These are phyloP conservation scores for Candida labiduridarum DNA, from an alignment of 1,139 yeast species.

Conservation along the genomic window DNA sequence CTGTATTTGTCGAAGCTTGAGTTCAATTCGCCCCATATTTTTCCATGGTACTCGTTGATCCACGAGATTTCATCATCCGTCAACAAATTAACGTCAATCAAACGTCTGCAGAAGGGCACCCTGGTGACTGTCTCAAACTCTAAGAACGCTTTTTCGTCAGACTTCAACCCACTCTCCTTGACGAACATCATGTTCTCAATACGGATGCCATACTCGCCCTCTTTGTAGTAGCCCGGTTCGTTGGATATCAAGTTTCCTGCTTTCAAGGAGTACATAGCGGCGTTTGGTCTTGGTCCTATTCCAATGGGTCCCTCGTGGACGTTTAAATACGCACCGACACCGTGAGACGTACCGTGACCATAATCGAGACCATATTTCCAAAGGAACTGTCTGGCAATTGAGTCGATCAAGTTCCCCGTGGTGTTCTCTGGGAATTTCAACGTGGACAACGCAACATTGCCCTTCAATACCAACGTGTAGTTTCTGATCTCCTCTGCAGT, in stretches of 20 bases:
- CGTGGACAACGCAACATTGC: constrained; percentile 79
- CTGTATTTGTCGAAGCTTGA: constrained; percentile 52
- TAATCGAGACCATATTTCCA: constrained; percentile 91
- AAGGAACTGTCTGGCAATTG: constrained; percentile 84
- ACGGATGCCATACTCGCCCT: constrained; percentile 90
- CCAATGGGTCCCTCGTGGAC: constrained; percentile 98
- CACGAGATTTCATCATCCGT: constrained; percentile 62
- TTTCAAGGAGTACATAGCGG: constrained; percentile 49
- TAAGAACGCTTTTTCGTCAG: constrained; percentile 58
- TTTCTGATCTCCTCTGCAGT: constrained; percentile 65
- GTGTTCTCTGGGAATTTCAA: constrained; percentile 86
- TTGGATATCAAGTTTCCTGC: constrained; percentile 84
- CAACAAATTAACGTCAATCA: constrained; percentile 37
- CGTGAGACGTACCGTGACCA: constrained; percentile 97
- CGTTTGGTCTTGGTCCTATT: constrained; percentile 66
- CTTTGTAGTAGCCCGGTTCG: constrained; percentile 96
- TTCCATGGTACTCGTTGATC: constrained; percentile 69
- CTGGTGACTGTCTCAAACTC: constrained; percentile 84
- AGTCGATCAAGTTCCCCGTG: constrained; percentile 80
- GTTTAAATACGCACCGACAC: constrained; percentile 89
- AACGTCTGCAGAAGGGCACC: constrained; percentile 67
- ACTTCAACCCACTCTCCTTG: constrained; percentile 47
- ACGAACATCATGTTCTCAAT: constrained; percentile 83
- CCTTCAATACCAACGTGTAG: constrained; percentile 90
- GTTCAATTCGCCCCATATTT: constrained; percentile 59